Evolutionary conservation across 108 stramenopile genomes (phyloP).

Genomic region (Pseudonitzschia delicatissima): DNA sequence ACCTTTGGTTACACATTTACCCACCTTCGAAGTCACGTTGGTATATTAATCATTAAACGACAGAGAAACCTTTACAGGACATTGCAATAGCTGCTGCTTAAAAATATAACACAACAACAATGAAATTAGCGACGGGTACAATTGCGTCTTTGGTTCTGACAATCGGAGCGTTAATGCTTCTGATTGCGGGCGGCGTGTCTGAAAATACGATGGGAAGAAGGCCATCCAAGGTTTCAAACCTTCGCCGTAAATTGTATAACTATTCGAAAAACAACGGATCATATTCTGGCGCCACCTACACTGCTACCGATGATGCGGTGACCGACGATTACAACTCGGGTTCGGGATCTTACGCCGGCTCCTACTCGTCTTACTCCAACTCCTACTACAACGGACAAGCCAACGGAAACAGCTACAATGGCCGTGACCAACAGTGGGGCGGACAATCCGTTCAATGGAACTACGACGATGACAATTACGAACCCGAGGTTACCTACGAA

Average conservation of each 20-base stretch:
- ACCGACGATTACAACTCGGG: background rate
- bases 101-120: background rate
- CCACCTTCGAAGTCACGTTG: no score
- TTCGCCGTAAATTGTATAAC: slow-evolving; percentile 10
- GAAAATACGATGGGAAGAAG: slow-evolving; percentile 1
- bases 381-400: slow-evolving; percentile 7
- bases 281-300: background rate
- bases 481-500: slow-evolving; percentile 2
- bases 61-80: background rate
- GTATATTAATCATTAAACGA: no score
- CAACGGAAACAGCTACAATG: slow-evolving; percentile 10
- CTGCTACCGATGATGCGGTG: background rate
- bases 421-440: background rate
- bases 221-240: background rate
- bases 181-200: slow-evolving; percentile 1
- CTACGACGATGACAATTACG: slow-evolving; percentile 5
- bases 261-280: slow-evolving; percentile 4
- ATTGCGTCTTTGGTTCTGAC: slow-evolving; percentile 4
- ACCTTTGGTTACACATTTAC: no score
- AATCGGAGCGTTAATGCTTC: slow-evolving; percentile 4
- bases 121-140: slow-evolving; percentile 7
- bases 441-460: slow-evolving; percentile 1
- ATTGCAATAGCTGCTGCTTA: no score
- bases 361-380: background rate
- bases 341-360: background rate